Evolutionary conservation across 129 eudicot genomes (phyloP), one percentile per base, ranked within the genome.

Genomic region (Artemisia tridentata): DNA sequence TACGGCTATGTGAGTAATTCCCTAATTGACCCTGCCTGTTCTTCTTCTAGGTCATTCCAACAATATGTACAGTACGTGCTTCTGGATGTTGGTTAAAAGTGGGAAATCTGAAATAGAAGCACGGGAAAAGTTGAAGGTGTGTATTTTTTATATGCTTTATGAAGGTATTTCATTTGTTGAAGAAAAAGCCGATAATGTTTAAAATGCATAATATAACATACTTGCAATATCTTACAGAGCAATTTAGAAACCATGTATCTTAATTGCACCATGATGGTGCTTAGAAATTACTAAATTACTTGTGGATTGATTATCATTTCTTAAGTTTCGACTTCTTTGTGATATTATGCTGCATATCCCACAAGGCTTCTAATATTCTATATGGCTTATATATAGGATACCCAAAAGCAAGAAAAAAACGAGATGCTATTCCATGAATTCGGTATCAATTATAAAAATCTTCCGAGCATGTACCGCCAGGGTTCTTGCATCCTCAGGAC

Each of bases 401-500:
- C 99, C 61, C 91, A 84, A 84, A 73, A 92, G 70, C 80, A 77
- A 65, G 97, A 90, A 71, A 88, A 95, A 79, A 82, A 84, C 64
- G 88, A 85, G 71, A 75, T 90, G 49, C 86, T 95, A 14, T 56
- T 75, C 53, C 67, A 59, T 70, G 77, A 84, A 64, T 83, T 83
- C 59, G 82, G 86, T 48, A 80, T 87, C 27, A 82, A 87, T 62
- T 95, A 95, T 81, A 77, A 75, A 78, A 80, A 80, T 20, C 85
- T 88, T 53, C 91, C 89, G 2, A 45, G 71, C 77, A 95, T 95
- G 84, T 90, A 82, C 51, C 95, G 93, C 63, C 83, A 70, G 52
- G 99, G 99, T 47, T 95, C 99, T 67, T 90, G 88, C 75, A 72
- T 89, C 78, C 84, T 80, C 80, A 70, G 85, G 82, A 84, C 86